These are phyloP conservation scores for Cyclotella cryptica DNA, from an alignment of 108 stramenopile genomes.

Conservation along the genomic window DNA sequence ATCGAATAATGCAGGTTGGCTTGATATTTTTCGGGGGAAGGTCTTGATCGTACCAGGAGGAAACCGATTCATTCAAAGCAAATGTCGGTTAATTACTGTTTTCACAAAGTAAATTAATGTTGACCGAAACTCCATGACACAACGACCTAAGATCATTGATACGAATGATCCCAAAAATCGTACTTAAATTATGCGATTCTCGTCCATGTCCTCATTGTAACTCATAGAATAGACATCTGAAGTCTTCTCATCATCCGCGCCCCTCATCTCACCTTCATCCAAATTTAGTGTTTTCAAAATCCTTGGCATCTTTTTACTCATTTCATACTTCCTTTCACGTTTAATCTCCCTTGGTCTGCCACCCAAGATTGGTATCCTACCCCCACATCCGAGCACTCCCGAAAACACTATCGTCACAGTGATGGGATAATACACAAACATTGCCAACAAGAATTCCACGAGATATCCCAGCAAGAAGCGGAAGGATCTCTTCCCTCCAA, in stretches of 20 bases:
- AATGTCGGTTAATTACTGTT: neutral
- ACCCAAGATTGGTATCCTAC: slow-evolving; percentile 56
- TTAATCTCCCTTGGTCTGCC: slow-evolving; percentile 58
- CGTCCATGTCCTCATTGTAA: slow-evolving; percentile 26
- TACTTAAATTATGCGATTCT: slow-evolving; percentile 22
- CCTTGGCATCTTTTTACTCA: slow-evolving; percentile 30
- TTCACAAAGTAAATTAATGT: neutral
- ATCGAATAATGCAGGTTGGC: neutral
- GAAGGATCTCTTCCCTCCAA: slow-evolving; percentile 47
- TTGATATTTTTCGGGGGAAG: no score
- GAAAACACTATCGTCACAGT: slow-evolving; percentile 56
- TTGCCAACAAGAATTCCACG: slow-evolving; percentile 54
- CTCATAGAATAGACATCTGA: slow-evolving; percentile 19
- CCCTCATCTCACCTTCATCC: neutral
- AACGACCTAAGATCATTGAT: neutral
- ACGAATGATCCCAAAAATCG: neutral
- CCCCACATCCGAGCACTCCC: slow-evolving; percentile 57
- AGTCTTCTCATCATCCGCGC: neutral
- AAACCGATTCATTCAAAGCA: neutral
- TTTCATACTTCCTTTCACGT: slow-evolving; percentile 36
- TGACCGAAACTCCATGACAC: neutral
- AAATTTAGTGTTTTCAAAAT: neutral
- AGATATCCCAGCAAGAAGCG: slow-evolving; percentile 55
- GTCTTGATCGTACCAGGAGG: neutral
- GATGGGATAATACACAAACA: slow-evolving; percentile 58